These are phyloP conservation scores for Pythium vanterpoolii DNA, from an alignment of 352 stramenopile species.

Conservation along the genomic window DNA sequence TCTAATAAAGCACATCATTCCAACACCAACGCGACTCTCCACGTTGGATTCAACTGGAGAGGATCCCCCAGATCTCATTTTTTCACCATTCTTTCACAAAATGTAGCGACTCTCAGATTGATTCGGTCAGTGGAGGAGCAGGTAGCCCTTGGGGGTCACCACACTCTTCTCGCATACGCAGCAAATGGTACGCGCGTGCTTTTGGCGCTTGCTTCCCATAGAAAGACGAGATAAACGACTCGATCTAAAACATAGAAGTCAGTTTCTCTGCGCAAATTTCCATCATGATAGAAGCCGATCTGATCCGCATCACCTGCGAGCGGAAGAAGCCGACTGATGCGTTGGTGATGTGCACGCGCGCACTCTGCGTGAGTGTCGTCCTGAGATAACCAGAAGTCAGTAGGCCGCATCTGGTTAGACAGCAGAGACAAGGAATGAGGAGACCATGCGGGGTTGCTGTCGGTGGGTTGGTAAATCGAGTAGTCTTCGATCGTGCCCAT, in stretches of 20 bases:
- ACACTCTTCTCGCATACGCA: conserved; percentile 63
- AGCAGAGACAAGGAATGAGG: not conserved
- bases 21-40: no score
- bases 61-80: no score
- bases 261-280: not conserved
- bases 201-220: conserved; percentile 67
- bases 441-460: conserved; percentile 43
- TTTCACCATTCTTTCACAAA: not conserved
- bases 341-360: conserved; percentile 65
- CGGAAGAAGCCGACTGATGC: conserved; percentile 75
- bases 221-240: conserved; percentile 63
- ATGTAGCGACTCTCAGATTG: conserved; percentile 1
- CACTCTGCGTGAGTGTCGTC: conserved; percentile 67
- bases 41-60: no score
- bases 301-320: conserved; percentile 36
- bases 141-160: conserved; percentile 19
- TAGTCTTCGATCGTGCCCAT: conserved; percentile 75
- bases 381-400: conserved; percentile 23
- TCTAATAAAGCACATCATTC: no score
- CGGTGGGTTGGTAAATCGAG: conserved; percentile 44
- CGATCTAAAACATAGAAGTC: conserved; percentile 35
- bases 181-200: conserved; percentile 52
- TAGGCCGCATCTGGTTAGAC: no score
- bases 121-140: not conserved
- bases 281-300: not conserved